A percentile compares a stretch with the other conserved stretches of the same genome.
These are phyloP conservation scores for Eucalyptus curtisii DNA, from an alignment of 345 rosid genomes.

Conservation along the genomic window DNA sequence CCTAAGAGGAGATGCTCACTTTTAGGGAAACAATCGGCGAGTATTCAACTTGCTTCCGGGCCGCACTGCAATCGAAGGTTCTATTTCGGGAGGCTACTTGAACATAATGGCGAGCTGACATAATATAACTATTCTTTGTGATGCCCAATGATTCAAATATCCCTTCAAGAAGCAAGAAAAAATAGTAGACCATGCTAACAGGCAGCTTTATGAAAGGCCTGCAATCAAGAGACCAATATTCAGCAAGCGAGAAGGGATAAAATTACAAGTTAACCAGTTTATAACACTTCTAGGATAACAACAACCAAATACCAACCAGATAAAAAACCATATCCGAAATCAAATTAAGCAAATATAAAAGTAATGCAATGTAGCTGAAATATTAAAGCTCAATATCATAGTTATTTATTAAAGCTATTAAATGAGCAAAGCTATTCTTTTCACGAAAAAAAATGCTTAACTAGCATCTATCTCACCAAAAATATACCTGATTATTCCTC, in stretches of 20 bases:
- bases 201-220: slow-evolving; percentile 81
- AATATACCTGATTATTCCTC: not conserved
- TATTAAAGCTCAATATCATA: not conserved
- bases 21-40: slow-evolving; percentile 52
- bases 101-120: slow-evolving; percentile 36
- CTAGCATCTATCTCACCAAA: not conserved
- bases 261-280: not conserved
- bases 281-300: not conserved
- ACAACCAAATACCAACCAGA: not conserved
- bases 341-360: not conserved
- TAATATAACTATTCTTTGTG: slow-evolving; percentile 14
- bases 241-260: not conserved
- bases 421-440: not conserved
- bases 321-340: not conserved
- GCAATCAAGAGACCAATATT: slow-evolving; percentile 8
- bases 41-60: slow-evolving; percentile 63
- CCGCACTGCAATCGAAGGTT: slow-evolving; percentile 77
- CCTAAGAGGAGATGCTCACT: slow-evolving; percentile 23
- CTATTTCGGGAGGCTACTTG: slow-evolving; percentile 57
- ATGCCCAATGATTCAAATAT: slow-evolving; percentile 30
- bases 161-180: slow-evolving; percentile 39
- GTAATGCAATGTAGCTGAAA: not conserved
- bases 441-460: not conserved
- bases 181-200: slow-evolving; percentile 21
- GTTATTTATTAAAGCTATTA: not conserved